Conservation (phyloP, 768 basidiomycete species). For the Pleurotus platypus region DNA sequence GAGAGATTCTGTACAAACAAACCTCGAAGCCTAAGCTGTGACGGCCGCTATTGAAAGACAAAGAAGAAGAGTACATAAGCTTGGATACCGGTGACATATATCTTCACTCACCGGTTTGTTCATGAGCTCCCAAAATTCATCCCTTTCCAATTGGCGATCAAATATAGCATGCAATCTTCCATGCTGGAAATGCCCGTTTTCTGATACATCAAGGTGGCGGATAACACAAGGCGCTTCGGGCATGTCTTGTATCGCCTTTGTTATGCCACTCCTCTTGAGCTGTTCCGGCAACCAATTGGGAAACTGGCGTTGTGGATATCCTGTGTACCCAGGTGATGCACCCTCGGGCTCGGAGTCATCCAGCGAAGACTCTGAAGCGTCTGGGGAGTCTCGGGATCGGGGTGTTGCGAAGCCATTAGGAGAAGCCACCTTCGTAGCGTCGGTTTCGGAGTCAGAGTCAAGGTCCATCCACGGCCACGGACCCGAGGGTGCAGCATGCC, state of each 20-base stretch:
- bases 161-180: conserved; percentile 16
- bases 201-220: conserved; percentile 33
- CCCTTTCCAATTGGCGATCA: conserved; percentile 13
- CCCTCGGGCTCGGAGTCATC: background rate
- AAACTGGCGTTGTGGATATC: conserved; percentile 9
- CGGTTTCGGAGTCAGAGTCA: background rate
- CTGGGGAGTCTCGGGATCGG: too few species aligned
- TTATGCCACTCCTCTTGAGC: conserved; percentile 18
- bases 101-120: conserved; percentile 23
- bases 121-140: conserved; percentile 31
- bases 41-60: conserved; percentile 18
- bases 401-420: conserved; percentile 2
- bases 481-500: conserved; percentile 40
- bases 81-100: background rate
- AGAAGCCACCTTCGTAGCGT: background rate
- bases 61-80: background rate
- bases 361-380: too few species aligned
- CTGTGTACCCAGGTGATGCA: conserved; percentile 20
- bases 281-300: conserved; percentile 3
- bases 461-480: conserved; percentile 16
- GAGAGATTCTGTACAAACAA: conserved; percentile 50
- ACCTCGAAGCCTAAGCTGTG: conserved; percentile 38
- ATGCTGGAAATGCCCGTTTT: conserved; percentile 27
- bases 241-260: conserved; percentile 21
- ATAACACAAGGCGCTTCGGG: conserved; percentile 23